Conservation (phyloP, 202 grass and related monocot species). For the Carex arenaria region DNA sequence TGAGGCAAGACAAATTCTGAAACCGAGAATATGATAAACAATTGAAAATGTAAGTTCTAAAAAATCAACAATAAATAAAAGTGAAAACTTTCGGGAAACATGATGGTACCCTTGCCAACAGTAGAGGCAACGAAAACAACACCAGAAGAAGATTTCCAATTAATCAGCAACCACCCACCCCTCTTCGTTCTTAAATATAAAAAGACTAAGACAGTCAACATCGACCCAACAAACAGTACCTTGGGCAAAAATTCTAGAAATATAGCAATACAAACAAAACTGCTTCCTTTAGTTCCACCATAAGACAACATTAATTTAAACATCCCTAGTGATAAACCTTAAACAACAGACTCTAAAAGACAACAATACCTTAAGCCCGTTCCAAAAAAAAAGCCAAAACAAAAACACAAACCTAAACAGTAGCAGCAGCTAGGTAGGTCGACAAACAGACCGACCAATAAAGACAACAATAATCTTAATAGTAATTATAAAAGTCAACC, state of each 20-base stretch:
- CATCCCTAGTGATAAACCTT: slow-evolving; percentile 18
- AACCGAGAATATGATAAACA: no score
- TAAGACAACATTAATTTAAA: slow-evolving; percentile 12
- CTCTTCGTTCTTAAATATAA: not conserved
- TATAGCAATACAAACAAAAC: slow-evolving; percentile 26
- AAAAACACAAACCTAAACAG: slow-evolving; percentile 19
- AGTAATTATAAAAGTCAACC: slow-evolving; percentile 20
- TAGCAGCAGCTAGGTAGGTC: slow-evolving; percentile 14
- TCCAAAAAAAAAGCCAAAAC: slow-evolving; percentile 22
- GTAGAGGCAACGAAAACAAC: not conserved
- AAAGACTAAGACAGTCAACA: not conserved
- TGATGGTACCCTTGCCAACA: not conserved
- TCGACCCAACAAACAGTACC: not conserved
- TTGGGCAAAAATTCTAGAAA: slow-evolving; percentile 15
- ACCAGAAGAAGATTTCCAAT: not conserved
- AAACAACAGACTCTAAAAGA: slow-evolving; percentile 12
- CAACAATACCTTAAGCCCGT: not conserved
- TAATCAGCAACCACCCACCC: not conserved
- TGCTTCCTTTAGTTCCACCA: slow-evolving; percentile 6
- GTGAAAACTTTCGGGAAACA: not conserved
- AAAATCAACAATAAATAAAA: not conserved
- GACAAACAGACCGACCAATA: slow-evolving; percentile 17
- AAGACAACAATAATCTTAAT: slow-evolving; percentile 23
- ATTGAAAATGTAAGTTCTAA: not conserved
- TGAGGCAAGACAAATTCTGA: no score